Evolutionary conservation across 129 eudicot genomes (phyloP), one percentile per base, ranked within the genome.

Genomic region (Kitagawia praeruptora): DNA sequence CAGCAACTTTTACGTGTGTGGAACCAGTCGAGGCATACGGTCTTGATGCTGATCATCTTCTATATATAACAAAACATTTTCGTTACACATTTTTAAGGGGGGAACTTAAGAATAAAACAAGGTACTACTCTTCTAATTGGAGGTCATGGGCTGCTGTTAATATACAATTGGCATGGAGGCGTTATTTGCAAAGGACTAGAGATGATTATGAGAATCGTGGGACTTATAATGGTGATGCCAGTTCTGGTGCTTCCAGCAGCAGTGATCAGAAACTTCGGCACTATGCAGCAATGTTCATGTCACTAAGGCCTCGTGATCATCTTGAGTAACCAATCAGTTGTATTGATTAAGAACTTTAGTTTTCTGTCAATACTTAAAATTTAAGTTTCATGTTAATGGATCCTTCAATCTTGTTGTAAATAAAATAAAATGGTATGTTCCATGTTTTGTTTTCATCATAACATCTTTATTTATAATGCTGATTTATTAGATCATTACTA

Each of bases 141-240:
- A 87, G 91, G 74, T 83, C 93, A 1, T 89, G 91, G 93, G 93
- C 91, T 13, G 93, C 93, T 3, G 82, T 89, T 23, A 89, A 82
- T 53, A 85, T 87, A 82, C 93, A 89, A 75, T 73, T 89, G 14
- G 91, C 89, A 2, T 89, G 91, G 91, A 81, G 82, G 19, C 88
- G 81, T 48, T 78, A 85, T 49, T 41, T 84, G 80, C 25, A 34
- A 72, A 87, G 86, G 80, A 83, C 74, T 8, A 73, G 85, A 71
- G 69, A 85, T 25, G 67, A 18, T 56, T 46, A 58, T 27, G 69
- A 23, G 44, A 61, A 64, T 75, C 46, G 15, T 13, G 11, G 40
- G 8, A 27, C 18, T 11, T 15, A 10, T 34, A 67, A 31, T 31
- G 15, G 40, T 14, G 42, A 27, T 28, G 74, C 16, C 16, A 27